Percentiles rank a stretch among this genome's conserved stretches.
Evolutionary conservation across 345 rosid species (phyloP).

Genomic region (Crucihimalaya himalaica): DNA sequence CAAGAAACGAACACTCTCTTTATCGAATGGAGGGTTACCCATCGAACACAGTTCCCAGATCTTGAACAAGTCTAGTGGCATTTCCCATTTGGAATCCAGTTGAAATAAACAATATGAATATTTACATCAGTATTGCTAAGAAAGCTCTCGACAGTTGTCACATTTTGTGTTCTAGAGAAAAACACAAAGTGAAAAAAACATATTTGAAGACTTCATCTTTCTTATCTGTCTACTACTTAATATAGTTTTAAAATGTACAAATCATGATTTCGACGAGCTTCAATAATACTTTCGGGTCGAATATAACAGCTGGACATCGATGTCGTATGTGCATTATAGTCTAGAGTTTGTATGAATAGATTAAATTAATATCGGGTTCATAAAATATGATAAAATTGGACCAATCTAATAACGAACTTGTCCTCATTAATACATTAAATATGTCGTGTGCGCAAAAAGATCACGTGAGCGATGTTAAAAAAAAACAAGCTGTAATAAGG

Average conservation of each 20-base stretch:
- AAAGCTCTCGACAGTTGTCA: neutral
- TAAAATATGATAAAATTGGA: constrained; percentile 1
- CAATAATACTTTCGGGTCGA: neutral
- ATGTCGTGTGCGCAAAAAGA: constrained; percentile 14
- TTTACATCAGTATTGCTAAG: neutral
- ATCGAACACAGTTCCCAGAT: neutral
- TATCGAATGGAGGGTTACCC: neutral
- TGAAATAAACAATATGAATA: neutral
- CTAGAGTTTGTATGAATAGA: constrained; percentile 11
- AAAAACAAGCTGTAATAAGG: constrained; percentile 14
- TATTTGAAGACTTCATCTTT: neutral
- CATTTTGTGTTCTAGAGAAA: neutral
- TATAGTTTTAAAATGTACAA: neutral
- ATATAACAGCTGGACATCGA: constrained; percentile 28
- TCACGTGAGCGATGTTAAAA: constrained; percentile 30
- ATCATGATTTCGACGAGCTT: constrained; percentile 18
- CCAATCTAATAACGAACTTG: constrained; percentile 22
- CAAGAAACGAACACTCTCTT: neutral
- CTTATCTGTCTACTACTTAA: neutral
- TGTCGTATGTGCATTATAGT: constrained; percentile 21
- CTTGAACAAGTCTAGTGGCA: neutral
- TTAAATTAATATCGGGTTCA: neutral
- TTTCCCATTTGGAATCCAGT: no score
- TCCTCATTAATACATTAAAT: constrained; percentile 5
- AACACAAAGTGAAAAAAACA: neutral